Percentiles rank a stretch among this genome's conserved stretches.
Conservation (phyloP, 1,284 basidiomycete genomes). For the Boletellus deceptivus region DNA sequence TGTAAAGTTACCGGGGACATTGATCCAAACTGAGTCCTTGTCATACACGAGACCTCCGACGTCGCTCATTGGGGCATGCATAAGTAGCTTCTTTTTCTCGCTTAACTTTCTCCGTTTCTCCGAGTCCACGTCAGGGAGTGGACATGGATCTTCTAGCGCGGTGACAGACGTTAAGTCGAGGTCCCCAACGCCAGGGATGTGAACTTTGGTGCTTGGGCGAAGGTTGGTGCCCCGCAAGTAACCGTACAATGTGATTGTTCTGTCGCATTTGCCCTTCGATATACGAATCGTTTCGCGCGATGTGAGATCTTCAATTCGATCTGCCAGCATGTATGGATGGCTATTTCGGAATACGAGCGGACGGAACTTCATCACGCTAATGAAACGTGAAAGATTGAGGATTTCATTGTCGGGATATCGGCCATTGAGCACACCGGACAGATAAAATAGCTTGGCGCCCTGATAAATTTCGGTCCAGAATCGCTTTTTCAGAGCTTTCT, state of each 20-base stretch:
- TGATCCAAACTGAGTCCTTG: slow-evolving; percentile 98
- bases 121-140: slow-evolving; percentile 86
- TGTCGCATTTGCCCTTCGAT: slow-evolving; percentile 83
- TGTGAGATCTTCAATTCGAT: slow-evolving; percentile 95
- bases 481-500: slow-evolving; percentile 96
- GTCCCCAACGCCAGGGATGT: slow-evolving; percentile 95
- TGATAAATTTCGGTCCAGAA: slow-evolving; percentile 99
- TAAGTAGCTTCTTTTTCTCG: slow-evolving; percentile 89
- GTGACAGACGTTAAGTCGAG: slow-evolving; percentile 74
- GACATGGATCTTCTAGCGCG: slow-evolving; percentile 89
- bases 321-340: slow-evolving; percentile 95
- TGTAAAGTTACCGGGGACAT: slow-evolving; percentile 93
- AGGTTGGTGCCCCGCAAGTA: slow-evolving; percentile 93
- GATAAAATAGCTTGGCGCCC: slow-evolving; percentile 97
- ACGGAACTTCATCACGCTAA: slow-evolving; percentile 98
- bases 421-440: slow-evolving; percentile 96
- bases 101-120: slow-evolving; percentile 92
- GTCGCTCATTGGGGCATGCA: slow-evolving; percentile 99
- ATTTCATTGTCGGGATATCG: slow-evolving; percentile 98
- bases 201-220: slow-evolving; percentile 79
- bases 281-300: slow-evolving; percentile 79
- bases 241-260: slow-evolving; percentile 91
- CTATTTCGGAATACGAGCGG: slow-evolving; percentile 94
- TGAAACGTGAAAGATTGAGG: slow-evolving; percentile 93
- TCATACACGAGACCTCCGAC: slow-evolving; percentile 97